These are phyloP conservation scores for Escallonia herrerae DNA, from an alignment of 129 eudicot genomes.

Conservation along the genomic window DNA sequence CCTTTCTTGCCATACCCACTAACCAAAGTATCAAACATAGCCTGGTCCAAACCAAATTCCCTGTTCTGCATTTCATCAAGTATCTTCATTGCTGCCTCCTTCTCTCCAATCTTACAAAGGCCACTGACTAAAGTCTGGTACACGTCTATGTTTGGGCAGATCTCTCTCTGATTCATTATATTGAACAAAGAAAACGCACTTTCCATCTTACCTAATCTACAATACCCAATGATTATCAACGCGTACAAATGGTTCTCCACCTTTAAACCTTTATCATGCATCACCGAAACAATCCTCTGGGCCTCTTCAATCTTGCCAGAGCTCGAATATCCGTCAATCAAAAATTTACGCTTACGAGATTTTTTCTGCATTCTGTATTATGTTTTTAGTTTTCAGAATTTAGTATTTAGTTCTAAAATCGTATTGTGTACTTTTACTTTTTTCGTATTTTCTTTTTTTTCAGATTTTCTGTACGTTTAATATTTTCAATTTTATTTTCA, in stretches of 20 bases:
- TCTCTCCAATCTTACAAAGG: conserved; percentile 44
- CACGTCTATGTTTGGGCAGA: conserved; percentile 30
- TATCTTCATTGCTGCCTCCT: conserved; percentile 27
- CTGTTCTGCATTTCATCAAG: conserved; percentile 26
- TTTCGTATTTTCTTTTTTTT: too few relatives aligned
- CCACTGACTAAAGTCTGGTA: conserved; percentile 32
- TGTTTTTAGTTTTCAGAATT: too few relatives aligned
- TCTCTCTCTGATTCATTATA: conserved; percentile 25
- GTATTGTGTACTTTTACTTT: too few relatives aligned
- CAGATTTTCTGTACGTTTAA: too few relatives aligned
- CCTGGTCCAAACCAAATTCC: conserved; percentile 31
- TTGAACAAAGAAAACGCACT: conserved; percentile 26
- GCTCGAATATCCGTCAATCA: conserved; percentile 42
- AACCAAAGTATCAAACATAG: conserved; percentile 24
- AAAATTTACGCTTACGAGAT: too few relatives aligned
- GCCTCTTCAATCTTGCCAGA: conserved; percentile 41
- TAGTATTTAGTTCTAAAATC: too few relatives aligned
- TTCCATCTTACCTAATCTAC: conserved; percentile 29
- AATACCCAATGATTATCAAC: conserved; percentile 30
- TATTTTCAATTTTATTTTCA: too few relatives aligned
- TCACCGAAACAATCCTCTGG: conserved; percentile 33
- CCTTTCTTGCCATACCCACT: conserved; percentile 29
- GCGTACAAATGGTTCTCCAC: conserved; percentile 33
- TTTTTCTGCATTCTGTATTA: too few relatives aligned
- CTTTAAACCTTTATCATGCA: conserved; percentile 36